Evolutionary conservation across 2,329 filamentous ascomycete genomes (phyloP), one percentile per base, ranked within the genome.

Genomic region (Penicillium sp.): DNA sequence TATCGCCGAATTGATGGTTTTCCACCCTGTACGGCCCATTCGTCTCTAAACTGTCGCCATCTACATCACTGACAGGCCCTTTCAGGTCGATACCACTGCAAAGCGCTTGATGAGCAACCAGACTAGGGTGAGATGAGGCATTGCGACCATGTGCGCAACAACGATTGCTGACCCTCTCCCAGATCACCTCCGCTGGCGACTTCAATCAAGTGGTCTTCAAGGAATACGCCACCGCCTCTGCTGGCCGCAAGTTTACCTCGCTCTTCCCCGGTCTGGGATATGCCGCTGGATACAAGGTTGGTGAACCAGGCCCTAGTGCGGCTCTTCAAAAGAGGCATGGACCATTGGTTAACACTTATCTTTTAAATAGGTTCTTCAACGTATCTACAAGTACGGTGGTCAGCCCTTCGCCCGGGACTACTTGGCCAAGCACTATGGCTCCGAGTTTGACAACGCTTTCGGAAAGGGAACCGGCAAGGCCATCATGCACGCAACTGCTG

Each of bases 41-140:
- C 39, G 14, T 8, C 11, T 16, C 11, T 8, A 17, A 23, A n/a
- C 15, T 7, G 9, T 32, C 33, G 16, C 31, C 15, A 25, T 23
- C 20, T 22, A 4, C 22, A 33, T n/a, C 37, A 37, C 56, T 64
- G 48, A 63, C 44, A 27, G 33, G 13, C 14, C 20, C 18, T 20
- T 30, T 59, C 32, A 90, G 85, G 86, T 98, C 65, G 92, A 98
- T 70, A 98, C 92, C 34, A 95, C 93, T 59, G 90, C 92, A 48
- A 98, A 98, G 76, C 86, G 92, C 54, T 79, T 98, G 69, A 98
- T 98, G 92, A 95, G 88, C 79, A 95, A 98, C 70, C 84, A 94
- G 66, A 80, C 79, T 61, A 85, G 74, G 70, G 77, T 85, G 64
- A 54, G 68, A 51, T 34, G 37, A 22, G 28, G 34, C 22, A 37